Evolutionary conservation across 1,284 basidiomycete species (phyloP).

Genomic region (Somion occarium): DNA sequence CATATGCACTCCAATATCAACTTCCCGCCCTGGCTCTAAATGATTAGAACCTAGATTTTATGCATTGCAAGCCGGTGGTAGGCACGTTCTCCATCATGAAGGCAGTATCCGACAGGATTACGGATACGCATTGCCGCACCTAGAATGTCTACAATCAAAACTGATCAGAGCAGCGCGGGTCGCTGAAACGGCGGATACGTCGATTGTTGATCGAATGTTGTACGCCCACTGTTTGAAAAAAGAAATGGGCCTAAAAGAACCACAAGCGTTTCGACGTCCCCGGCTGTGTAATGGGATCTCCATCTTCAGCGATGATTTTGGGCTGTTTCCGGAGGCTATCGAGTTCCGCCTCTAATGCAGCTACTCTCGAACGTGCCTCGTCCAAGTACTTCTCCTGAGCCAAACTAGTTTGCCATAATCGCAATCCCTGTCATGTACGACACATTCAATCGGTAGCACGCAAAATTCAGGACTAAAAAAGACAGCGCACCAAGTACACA

Average conservation of each 20-base stretch:
- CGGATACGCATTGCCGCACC: too few species aligned
- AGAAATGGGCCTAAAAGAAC: constrained; percentile 2
- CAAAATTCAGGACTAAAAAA: constrained; percentile 4
- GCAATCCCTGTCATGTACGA: constrained; percentile 45
- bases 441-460: not conserved
- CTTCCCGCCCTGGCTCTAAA: not conserved
- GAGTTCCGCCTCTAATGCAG: constrained; percentile 56
- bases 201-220: too few species aligned
- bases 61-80: too few species aligned
- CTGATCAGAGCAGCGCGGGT: too few species aligned
- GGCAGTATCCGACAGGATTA: too few species aligned
- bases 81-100: too few species aligned
- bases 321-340: constrained; percentile 29
- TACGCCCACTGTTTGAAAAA: too few species aligned
- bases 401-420: constrained; percentile 54
- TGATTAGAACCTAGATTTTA: not conserved
- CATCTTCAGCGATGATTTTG: constrained; percentile 4
- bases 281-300: not conserved
- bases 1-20: not conserved
- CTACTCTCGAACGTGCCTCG: constrained; percentile 48
- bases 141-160: too few species aligned
- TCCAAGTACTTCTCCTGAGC: constrained; percentile 68
- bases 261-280: constrained; percentile 1
- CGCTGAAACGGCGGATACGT: too few species aligned
- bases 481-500: constrained; percentile 59